phyloP scores from a whole-genome alignment of 768 basidiomycete genomes.

The Ramaria rubella region DNA sequence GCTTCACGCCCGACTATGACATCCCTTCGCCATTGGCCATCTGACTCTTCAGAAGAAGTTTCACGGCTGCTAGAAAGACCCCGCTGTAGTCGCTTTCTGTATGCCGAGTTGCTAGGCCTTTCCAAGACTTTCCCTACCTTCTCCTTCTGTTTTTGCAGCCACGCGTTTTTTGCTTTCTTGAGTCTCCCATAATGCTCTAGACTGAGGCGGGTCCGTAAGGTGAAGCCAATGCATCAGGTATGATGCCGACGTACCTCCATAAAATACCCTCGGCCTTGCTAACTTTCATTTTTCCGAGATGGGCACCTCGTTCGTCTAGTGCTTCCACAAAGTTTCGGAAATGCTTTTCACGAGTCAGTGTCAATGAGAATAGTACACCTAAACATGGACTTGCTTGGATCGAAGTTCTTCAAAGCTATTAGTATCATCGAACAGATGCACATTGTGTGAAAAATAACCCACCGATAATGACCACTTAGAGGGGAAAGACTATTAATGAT shows the following conservation, averaged over 20 bases:
- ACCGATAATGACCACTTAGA: constrained; percentile 62
- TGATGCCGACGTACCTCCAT: constrained; percentile 39
- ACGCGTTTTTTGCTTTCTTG: constrained; percentile 35
- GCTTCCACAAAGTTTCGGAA: constrained; percentile 50
- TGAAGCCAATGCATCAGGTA: neutral
- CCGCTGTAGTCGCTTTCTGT: too few relatives aligned
- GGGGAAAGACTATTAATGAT: constrained; percentile 55
- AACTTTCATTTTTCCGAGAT: constrained; percentile 53
- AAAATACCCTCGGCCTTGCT: constrained; percentile 54
- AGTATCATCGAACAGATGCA: neutral
- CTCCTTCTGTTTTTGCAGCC: constrained; percentile 29
- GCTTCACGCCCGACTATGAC: neutral
- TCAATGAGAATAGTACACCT: neutral
- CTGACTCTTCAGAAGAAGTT: neutral
- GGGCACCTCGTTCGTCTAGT: constrained; percentile 46
- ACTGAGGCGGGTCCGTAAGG: constrained; percentile 19
- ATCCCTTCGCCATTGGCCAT: neutral
- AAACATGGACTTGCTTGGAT: constrained; percentile 36
- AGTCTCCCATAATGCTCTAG: constrained; percentile 41
- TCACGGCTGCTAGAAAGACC: neutral
- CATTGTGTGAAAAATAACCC: constrained; percentile 12
- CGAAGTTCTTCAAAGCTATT: constrained; percentile 35
- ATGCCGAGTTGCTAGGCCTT: too few relatives aligned
- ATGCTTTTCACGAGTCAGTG: constrained; percentile 34
- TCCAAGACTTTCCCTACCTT: constrained; percentile 20